Evolutionary conservation across 306 rosid species (phyloP).

Genomic region (Castanospermum australe): DNA sequence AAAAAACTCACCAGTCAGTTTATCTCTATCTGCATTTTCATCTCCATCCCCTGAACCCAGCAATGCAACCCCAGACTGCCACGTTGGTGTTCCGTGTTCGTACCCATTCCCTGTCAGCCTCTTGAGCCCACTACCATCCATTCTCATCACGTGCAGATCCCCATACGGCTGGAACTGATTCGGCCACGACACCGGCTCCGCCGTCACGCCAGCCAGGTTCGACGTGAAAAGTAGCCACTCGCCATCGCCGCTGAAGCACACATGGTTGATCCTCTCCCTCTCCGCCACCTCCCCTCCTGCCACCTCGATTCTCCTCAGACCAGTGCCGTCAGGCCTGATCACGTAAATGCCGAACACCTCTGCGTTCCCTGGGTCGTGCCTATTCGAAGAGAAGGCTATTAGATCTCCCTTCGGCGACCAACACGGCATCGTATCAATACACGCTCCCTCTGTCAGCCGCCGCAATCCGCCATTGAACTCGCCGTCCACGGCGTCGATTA

Average conservation of each 20-base stretch:
- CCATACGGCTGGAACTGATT: slow-evolving; percentile 95
- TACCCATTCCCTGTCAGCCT: slow-evolving; percentile 79
- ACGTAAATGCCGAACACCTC: slow-evolving; percentile 70
- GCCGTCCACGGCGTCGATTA: slow-evolving; percentile 66
- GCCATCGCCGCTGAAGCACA: slow-evolving; percentile 72
- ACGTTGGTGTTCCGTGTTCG: slow-evolving; percentile 83
- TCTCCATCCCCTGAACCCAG: slow-evolving; percentile 6
- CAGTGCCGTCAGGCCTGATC: slow-evolving; percentile 65
- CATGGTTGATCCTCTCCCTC: slow-evolving; percentile 82
- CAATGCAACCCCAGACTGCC: slow-evolving; percentile 40
- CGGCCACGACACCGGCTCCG: slow-evolving; percentile 75
- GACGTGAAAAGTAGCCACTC: slow-evolving; percentile 76
- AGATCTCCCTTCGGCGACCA: slow-evolving; percentile 89
- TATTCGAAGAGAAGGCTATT: slow-evolving; percentile 82
- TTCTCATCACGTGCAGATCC: slow-evolving; percentile 54
- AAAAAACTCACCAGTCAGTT: slow-evolving; percentile 59
- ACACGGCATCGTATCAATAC: slow-evolving; percentile 88
- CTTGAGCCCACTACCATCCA: slow-evolving; percentile 79
- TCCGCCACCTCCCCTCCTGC: slow-evolving; percentile 44
- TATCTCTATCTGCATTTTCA: slow-evolving; percentile 36
- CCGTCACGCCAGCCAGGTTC: slow-evolving; percentile 69
- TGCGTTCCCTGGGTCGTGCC: slow-evolving; percentile 45
- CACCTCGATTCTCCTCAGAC: slow-evolving; percentile 57
- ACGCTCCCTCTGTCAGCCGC: slow-evolving; percentile 66
- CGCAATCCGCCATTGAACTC: slow-evolving; percentile 55